Evolutionary conservation across 2,329 filamentous ascomycete genomes (phyloP).

Genomic region (Chaetothyriales sp.): DNA sequence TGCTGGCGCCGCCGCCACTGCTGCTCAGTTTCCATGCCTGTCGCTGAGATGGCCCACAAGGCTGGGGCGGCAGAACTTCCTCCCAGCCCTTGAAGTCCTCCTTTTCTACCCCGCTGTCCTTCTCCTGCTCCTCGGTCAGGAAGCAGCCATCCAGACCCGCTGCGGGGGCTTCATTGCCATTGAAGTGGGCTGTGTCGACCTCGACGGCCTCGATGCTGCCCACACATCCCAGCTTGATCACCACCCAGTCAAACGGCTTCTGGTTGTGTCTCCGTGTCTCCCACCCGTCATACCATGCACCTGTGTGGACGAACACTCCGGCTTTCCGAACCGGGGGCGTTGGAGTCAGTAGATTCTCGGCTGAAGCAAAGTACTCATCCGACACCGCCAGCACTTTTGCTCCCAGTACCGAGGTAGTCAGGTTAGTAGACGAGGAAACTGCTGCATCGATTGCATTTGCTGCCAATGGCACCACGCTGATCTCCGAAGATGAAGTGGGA

Average conservation of each 20-base stretch:
- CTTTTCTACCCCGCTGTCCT: conserved; percentile 20
- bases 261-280: conserved; percentile 47
- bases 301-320: conserved; percentile 43
- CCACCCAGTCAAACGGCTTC: conserved; percentile 43
- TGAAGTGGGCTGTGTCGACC: conserved; percentile 31
- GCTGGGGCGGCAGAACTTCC: conserved; percentile 24
- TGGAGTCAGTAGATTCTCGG: conserved; percentile 43
- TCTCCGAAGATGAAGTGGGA: conserved; percentile 1
- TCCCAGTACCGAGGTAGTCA: conserved; percentile 32
- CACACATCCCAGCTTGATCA: conserved; percentile 33
- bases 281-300: conserved; percentile 52
- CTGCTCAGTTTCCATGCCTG: conserved; percentile 26
- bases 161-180: conserved; percentile 32
- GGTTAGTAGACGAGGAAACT: conserved; percentile 40
- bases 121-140: conserved; percentile 17
- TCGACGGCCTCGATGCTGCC: conserved; percentile 29
- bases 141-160: conserved; percentile 26
- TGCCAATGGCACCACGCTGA: conserved; percentile 23
- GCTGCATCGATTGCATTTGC: conserved; percentile 37
- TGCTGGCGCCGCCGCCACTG: conserved; percentile 6
- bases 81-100: conserved; percentile 24
- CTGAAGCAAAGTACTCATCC: conserved; percentile 48
- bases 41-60: conserved; percentile 28
- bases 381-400: conserved; percentile 40
- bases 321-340: conserved; percentile 41